Conservation (phyloP, 2,329 filamentous ascomycete species). For the Leptosphaerulina australis region DNA sequence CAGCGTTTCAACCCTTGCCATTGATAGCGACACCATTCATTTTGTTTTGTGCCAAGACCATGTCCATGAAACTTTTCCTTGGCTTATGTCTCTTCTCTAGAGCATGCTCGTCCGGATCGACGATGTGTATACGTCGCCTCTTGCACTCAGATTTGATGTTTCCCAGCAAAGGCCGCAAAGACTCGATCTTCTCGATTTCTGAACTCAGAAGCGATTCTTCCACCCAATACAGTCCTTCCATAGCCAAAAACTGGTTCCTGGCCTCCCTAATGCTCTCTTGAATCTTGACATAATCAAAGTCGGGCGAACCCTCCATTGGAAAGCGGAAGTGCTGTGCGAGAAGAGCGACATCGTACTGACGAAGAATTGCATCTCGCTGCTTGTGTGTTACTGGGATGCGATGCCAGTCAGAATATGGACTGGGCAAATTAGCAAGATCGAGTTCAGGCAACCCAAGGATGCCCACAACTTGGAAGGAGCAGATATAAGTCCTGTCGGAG, state of each 20-base stretch:
- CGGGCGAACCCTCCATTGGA: constrained; percentile 46
- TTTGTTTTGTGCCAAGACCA: constrained; percentile 35
- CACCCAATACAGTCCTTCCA: constrained; percentile 50
- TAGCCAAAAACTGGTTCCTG: constrained; percentile 43
- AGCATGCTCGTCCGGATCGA: constrained; percentile 23
- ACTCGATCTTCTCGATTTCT: constrained; percentile 41
- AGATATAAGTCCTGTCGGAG: constrained; percentile 41
- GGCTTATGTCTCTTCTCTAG: constrained; percentile 39
- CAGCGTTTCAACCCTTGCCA: constrained; percentile 29
- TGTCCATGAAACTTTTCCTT: constrained; percentile 47
- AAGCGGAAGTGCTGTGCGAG: constrained; percentile 49
- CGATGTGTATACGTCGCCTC: constrained; percentile 34
- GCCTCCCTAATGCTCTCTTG: constrained; percentile 46
- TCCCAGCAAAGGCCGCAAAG: constrained; percentile 35
- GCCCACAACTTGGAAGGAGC: constrained; percentile 49
- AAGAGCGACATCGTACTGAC: constrained; percentile 47
- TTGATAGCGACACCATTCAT: constrained; percentile 33
- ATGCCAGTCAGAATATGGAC: constrained; percentile 46
- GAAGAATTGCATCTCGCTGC: constrained; percentile 46
- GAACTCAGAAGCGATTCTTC: constrained; percentile 36
- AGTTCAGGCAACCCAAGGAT: constrained; percentile 50
- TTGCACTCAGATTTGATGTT: constrained; percentile 39
- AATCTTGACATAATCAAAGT: constrained; percentile 47
- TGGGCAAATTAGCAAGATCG: constrained; percentile 42
- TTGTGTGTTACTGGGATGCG: constrained; percentile 42